Conservation (phyloP, 2,329 filamentous ascomycete species). For the Plectosphaerella plurivora region DNA sequence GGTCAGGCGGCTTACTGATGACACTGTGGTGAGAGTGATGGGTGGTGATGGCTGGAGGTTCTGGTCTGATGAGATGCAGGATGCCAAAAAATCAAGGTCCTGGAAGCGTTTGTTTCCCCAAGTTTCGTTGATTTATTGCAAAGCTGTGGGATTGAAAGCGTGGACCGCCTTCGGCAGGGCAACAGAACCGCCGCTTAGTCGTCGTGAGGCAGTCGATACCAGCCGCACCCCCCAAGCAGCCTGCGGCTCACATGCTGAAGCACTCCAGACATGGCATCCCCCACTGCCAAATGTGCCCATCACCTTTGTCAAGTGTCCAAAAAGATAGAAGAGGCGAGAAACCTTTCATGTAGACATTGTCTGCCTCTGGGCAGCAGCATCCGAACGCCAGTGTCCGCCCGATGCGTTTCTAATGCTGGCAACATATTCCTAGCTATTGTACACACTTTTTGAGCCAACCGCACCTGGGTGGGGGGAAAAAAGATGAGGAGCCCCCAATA, state of each 20-base stretch:
- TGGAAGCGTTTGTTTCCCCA: too few relatives aligned
- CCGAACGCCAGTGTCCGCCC: slow-evolving; percentile 4
- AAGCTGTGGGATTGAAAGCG: too few relatives aligned
- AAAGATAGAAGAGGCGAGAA: background rate
- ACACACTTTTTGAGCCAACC: slow-evolving; percentile 1
- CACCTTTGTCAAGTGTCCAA: background rate
- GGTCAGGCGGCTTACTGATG: too few relatives aligned
- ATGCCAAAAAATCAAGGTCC: too few relatives aligned
- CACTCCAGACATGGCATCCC: background rate
- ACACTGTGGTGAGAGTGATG: too few relatives aligned
- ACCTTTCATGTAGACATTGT: slow-evolving; percentile 1
- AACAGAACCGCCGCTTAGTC: too few relatives aligned
- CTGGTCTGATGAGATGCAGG: too few relatives aligned
- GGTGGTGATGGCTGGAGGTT: background rate
- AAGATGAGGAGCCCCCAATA: background rate
- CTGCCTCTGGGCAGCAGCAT: slow-evolving; percentile 1
- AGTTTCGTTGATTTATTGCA: too few relatives aligned
- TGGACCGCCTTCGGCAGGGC: too few relatives aligned
- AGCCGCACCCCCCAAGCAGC: background rate
- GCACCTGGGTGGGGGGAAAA: background rate
- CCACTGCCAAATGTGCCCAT: background rate
- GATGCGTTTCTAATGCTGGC: slow-evolving; percentile 3
- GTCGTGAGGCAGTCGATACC: background rate
- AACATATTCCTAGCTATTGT: background rate
- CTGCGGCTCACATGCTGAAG: background rate